Conservation (phyloP, 257 asterid genomes). For the Ophiorrhiza pumila region DNA sequence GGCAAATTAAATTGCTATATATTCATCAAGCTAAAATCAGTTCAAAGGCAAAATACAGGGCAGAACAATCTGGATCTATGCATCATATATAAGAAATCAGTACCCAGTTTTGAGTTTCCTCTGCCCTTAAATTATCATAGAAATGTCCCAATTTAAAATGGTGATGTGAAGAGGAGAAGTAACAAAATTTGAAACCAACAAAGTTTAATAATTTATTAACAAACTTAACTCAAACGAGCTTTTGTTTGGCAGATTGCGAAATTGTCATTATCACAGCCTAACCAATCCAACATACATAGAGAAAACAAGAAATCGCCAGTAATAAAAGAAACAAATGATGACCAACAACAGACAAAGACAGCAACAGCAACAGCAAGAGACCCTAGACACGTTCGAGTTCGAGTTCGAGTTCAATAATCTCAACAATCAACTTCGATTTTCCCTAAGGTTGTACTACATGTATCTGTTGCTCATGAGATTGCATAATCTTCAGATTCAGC, state of each 20-base stretch:
- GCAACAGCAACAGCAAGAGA: background rate
- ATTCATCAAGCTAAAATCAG: too few relatives aligned
- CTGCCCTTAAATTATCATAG: too few relatives aligned
- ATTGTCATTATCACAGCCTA: constrained; percentile 11
- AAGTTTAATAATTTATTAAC: background rate
- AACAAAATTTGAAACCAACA: background rate
- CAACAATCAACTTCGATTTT: background rate
- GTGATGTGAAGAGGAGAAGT: background rate
- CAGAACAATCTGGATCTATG: too few relatives aligned
- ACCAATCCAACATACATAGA: background rate
- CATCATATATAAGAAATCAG: too few relatives aligned
- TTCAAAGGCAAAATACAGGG: too few relatives aligned
- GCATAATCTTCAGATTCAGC: constrained; percentile 54
- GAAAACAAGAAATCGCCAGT: background rate
- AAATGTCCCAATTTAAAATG: too few relatives aligned
- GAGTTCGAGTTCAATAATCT: too few relatives aligned
- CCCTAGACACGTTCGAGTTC: background rate
- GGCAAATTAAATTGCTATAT: too few relatives aligned
- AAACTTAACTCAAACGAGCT: background rate
- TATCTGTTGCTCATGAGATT: constrained; percentile 44
- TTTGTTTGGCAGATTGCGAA: constrained; percentile 5
- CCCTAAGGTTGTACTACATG: constrained; percentile 39
- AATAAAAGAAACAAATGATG: background rate
- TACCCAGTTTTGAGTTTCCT: too few relatives aligned
- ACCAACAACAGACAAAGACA: background rate